A percentile compares a stretch with the other conserved stretches of the same genome.
Evolutionary conservation across 2,329 filamentous ascomycete species (phyloP).

Genomic region (Neocucurbitaria cava): DNA sequence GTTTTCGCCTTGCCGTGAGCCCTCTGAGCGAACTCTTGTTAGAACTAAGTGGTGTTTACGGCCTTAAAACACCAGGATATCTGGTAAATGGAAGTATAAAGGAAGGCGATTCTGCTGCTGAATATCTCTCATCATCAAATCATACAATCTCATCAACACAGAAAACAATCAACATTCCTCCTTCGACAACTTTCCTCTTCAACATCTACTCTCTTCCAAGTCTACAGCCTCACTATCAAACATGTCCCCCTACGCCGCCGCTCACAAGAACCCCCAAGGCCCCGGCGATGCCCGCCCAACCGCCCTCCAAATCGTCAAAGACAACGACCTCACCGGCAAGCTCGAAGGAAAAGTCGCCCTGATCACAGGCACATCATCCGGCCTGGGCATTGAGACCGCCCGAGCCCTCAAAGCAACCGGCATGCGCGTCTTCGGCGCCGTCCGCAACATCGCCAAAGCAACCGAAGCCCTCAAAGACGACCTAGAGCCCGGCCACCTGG

Average conservation of each 20-base stretch:
- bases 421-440: slow-evolving; percentile 53
- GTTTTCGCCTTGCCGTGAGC: background rate
- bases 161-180: background rate
- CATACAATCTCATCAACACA: background rate
- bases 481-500: slow-evolving; percentile 34
- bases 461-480: slow-evolving; percentile 14
- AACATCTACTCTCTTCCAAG: background rate
- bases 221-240: background rate
- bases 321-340: slow-evolving; percentile 45
- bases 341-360: slow-evolving; percentile 32
- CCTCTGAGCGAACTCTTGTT: background rate
- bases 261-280: slow-evolving; percentile 29
- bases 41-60: background rate
- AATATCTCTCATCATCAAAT: background rate
- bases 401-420: slow-evolving; percentile 55
- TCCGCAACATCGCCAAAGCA: slow-evolving; percentile 53
- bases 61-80: background rate
- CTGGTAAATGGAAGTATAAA: background rate
- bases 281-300: slow-evolving; percentile 52
- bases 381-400: slow-evolving; percentile 32
- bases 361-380: slow-evolving; percentile 34
- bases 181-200: background rate
- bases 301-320: slow-evolving; percentile 49
- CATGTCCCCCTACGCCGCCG: background rate
- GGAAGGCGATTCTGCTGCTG: background rate